Conservation (phyloP, 768 basidiomycete genomes). For the Pulveroboletus frians region DNA sequence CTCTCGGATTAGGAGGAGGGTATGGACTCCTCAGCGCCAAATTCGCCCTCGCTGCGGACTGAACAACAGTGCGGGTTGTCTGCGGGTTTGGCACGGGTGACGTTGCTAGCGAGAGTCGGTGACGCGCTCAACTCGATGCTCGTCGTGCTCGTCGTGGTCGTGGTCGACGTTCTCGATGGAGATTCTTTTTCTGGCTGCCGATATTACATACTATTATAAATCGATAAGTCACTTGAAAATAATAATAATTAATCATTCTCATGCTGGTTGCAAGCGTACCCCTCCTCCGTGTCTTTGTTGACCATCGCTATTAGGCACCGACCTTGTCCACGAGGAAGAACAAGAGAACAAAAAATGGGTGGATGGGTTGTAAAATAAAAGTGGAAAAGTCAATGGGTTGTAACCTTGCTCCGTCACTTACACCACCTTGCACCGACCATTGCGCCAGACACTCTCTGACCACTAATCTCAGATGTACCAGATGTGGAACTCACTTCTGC, state of each 20-base stretch:
- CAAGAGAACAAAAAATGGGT: conserved; percentile 73
- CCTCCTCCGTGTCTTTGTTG: neutral
- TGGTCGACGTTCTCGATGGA: conserved; percentile 17
- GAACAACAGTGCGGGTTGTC: neutral
- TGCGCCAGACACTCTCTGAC: conserved; percentile 1
- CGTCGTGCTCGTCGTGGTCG: conserved; percentile 14
- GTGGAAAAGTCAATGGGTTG: conserved; percentile 79
- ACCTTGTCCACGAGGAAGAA: conserved; percentile 76
- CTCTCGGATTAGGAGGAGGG: conserved; percentile 24
- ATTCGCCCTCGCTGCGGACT: conserved; percentile 3
- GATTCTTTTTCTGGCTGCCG: conserved; percentile 19
- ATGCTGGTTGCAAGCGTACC: conserved; percentile 73
- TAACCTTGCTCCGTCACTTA: conserved; percentile 41
- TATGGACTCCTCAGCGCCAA: conserved; percentile 22
- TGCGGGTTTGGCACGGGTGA: neutral
- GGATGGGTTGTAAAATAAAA: conserved; percentile 57
- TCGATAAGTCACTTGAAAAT: neutral
- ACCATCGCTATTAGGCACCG: conserved; percentile 63
- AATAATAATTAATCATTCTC: conserved; percentile 42
- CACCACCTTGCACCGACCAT: neutral
- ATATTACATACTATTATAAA: conserved; percentile 2
- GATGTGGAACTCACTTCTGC: conserved; percentile 75
- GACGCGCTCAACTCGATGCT: conserved; percentile 19
- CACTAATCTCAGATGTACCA: conserved; percentile 69
- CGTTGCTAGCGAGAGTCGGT: conserved; percentile 5